A percentile compares a stretch with the other conserved stretches of the same genome.
phyloP scores from a whole-genome alignment of 345 rosid genomes.

The Dipteronia sinensis region DNA sequence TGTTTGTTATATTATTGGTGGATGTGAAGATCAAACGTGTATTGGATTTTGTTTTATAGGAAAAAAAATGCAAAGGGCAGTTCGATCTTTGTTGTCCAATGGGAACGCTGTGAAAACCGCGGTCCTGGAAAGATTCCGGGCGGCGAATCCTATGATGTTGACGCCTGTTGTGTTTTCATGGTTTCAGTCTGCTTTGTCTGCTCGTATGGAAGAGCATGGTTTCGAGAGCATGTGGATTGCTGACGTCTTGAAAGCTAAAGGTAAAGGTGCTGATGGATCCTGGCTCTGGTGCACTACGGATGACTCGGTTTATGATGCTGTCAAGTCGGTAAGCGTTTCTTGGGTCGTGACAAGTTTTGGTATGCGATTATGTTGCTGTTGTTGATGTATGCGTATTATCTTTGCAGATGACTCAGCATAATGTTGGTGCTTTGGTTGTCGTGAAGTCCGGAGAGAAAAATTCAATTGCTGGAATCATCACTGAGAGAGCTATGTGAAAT shows the following conservation, averaged over 20 bases:
- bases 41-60: background rate
- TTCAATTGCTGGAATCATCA: constrained; percentile 92
- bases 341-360: background rate
- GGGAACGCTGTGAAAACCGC: constrained; percentile 58
- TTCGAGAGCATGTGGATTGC: too few relatives aligned
- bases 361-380: background rate
- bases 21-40: background rate
- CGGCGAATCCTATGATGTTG: constrained; percentile 52
- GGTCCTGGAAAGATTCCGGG: constrained; percentile 58
- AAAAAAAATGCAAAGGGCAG: constrained; percentile 62
- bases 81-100: constrained; percentile 43
- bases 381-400: background rate
- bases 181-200: too few relatives aligned
- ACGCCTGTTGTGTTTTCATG: background rate
- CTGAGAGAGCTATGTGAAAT: constrained; percentile 73
- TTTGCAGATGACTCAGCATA: constrained; percentile 92
- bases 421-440: constrained; percentile 95
- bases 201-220: too few relatives aligned
- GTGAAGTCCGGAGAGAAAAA: constrained; percentile 88
- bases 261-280: too few relatives aligned
- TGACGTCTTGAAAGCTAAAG: too few relatives aligned
- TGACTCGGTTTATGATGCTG: constrained; percentile 90
- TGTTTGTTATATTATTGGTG: too few relatives aligned
- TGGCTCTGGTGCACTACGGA: constrained; percentile 68
- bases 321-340: constrained; percentile 68